Evolutionary conservation across 1,139 yeast genomes (phyloP), one percentile per base, ranked within the genome.

Genomic region (Saccharomyces hybrid): DNA sequence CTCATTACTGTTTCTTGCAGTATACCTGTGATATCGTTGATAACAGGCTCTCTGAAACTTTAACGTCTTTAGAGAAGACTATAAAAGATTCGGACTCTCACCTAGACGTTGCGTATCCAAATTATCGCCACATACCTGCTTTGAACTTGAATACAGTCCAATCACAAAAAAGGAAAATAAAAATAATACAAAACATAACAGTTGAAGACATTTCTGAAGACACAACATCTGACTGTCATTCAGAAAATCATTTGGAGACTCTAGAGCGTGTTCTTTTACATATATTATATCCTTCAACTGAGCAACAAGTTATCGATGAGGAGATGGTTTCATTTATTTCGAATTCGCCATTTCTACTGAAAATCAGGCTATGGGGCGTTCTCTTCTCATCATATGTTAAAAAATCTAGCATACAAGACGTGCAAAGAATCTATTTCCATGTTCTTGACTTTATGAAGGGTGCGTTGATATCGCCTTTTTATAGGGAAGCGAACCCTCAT

Each of bases 361-460:
- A 80, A 54, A 72, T 89, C 42, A 83, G 83, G 55, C 72, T 93
- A 2, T 91, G 98, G 97, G 80, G 81, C 49, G 76, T 88, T 26
- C 72, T 93, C 16, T 76, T 88, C 47, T 81, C 80, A 58, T 80
- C 80, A 54, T 89, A 88, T 62, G 70, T 75, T 7, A 73, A 71
- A 11, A 68, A 72, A 4, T 69, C 75, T 0, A 73, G 80, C 49
- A 56, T 73, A 13, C 61, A 61, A 0, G 74, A 76, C 44, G 75
- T 82, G 44, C 76, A 80, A 54, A 64, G 67, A n/a, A 89, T 89
- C 0, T 80, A 85, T 61, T 79, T 80, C 52, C 68, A 74, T 44
- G 80, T 81, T 8, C 57, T 85, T 13, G 65, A 66, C 2, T 65
- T 80, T 11, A 67, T 84, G 42, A 62, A 75, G 0, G 66, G 67